Conservation (phyloP, 371 early-diverging fungal genomes). For the Basidiobolus meristosporus region DNA sequence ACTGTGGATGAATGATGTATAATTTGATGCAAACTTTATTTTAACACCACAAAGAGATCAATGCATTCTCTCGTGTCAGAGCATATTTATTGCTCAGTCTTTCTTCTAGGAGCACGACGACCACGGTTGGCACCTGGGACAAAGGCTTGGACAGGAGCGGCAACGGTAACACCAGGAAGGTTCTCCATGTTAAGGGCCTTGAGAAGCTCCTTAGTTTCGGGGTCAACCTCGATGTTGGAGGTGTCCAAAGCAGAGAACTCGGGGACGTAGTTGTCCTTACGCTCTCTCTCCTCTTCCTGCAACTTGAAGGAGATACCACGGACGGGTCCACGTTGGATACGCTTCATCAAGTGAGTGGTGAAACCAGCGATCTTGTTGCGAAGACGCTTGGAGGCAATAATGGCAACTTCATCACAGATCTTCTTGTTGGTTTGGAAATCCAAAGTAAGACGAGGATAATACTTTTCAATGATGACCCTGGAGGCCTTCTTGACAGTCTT, state of each 20-base stretch:
- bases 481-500: constrained; percentile 49
- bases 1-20: too few species aligned
- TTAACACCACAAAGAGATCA: too few species aligned
- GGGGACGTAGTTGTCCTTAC: constrained; percentile 99
- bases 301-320: constrained; percentile 99
- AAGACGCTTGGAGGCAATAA: constrained; percentile 97
- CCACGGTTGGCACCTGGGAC: too few species aligned
- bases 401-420: constrained; percentile 94
- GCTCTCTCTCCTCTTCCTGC: constrained; percentile 99
- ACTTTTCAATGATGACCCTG: constrained; percentile 98
- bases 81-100: too few species aligned
- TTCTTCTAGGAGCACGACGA: too few species aligned
- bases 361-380: constrained; percentile 99
- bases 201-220: constrained; percentile 89
- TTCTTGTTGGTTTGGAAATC: constrained; percentile 99
- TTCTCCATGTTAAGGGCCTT: constrained; percentile 89
- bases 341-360: constrained; percentile 99
- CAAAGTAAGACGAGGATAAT: constrained; percentile 97
- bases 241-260: constrained; percentile 95
- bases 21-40: too few species aligned
- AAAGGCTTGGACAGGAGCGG: constrained; percentile 1
- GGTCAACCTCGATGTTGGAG: constrained; percentile 88
- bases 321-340: constrained; percentile 97
- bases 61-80: too few species aligned
- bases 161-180: constrained; percentile 39